Evolutionary conservation across 2,329 filamentous ascomycete genomes (phyloP), one percentile per base, ranked within the genome.

Genomic region (Aspergillus candidus): DNA sequence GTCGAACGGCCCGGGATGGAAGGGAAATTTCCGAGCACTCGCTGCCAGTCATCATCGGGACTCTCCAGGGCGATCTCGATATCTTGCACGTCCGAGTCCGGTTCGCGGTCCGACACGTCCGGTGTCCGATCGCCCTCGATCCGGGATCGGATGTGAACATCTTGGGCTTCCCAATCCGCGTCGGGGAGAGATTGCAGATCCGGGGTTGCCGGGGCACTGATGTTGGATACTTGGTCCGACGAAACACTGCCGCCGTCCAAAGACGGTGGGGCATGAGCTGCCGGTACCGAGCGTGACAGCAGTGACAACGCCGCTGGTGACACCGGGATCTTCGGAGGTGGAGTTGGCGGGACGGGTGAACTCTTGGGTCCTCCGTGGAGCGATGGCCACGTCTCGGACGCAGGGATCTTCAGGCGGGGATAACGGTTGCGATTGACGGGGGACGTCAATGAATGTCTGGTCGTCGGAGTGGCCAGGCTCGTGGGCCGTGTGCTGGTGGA

Each of bases 201-300:
- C 11, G 90, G 90, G 1, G 90, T 96, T 10, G 86, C 81, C 4
- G 91, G 89, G 38, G 88, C 88, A 58, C 88, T 94, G 63, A 89
- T 77, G 41, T 77, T 78, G 2, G 88, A 87, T 65, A 94, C 78
- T 62, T 94, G 89, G 60, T 96, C 90, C 2, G 90, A 94, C 7
- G 82, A 85, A 57, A 93, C 71, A 67, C 88, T 95, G 15, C 89
- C 22, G 22, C 22, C 90, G 68, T 95, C 90, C 3, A 95, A 74
- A 4, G 91, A 96, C 3, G 91, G 91, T 4, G 90, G 84, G 5
- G 87, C 84, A 43, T 88, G 90, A 27, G 82, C 78, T 31, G 80
- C 83, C 2, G 88, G 88, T 3, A 91, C 75, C 38, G 80, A 77
- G 15, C 82, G 76, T 22, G 79, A 77, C 63, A 95, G 80, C 59